Base-by-base conservation (phyloP, 139 green algal species). In the Helicosporidium sp. region DNA sequence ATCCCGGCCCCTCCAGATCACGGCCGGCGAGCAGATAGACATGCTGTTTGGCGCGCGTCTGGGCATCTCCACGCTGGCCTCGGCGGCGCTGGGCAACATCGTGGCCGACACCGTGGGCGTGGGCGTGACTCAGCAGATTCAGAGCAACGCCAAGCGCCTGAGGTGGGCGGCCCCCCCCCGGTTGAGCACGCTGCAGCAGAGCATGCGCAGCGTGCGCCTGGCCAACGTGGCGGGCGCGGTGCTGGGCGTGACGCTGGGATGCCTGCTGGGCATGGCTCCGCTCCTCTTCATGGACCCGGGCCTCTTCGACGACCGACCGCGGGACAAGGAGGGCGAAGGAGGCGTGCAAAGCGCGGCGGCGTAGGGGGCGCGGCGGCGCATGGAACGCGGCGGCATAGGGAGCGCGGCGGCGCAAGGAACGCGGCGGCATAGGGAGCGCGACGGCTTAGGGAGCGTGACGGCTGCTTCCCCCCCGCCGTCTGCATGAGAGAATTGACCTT, bases 1-100 rank as follows among this genome's bases (percentile, higher is more conserved):
- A 71, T 49, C 44, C 39, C n/a, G 26, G n/a, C n/a, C n/a, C n/a
- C n/a, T 70, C 43, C 72, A 79, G 76, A 65, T 87, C 28, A 43
- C 66, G 22, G 73, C 73, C 19, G 77, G 77, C 19, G 73, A 82
- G 41, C 55, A 72, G 45, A 83, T 87, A 26, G 77, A 87, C 31
- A 7, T 42, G 1, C 40, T 54, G 27, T 61, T 74, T 17, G 68
- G 68, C 22, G 51, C 29, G 3, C 40, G 41, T 23, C 24, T 76
- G 18, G 68, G 65, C 15, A 48, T 76, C 6, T 60, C 68, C 6
- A 70, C 67, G 16, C n/a, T 76, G 52, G 68, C 68, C 5, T 64
- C 64, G 25, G 68, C 68, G 5, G 68, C 52, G 0, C 46, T 76
- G 40, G 68, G 68, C 41, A 76, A 76, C 27, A 31, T 76, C 22